A percentile compares a stretch with the other conserved stretches of the same genome.
These are phyloP conservation scores for Fistulifera pelliculosa DNA, from an alignment of 108 stramenopile genomes.

Conservation along the genomic window DNA sequence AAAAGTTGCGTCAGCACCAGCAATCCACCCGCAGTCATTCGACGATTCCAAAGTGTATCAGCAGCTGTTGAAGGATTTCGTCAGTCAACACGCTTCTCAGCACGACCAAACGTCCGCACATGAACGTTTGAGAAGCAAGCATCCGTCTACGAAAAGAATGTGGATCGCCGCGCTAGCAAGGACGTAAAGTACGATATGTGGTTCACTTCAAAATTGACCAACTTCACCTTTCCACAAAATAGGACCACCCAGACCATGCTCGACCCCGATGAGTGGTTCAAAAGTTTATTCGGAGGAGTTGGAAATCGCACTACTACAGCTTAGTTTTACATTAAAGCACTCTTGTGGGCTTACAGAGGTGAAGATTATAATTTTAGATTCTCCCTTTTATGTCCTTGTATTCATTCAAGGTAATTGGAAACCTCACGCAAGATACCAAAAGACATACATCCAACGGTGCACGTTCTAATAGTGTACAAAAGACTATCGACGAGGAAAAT, in stretches of 20 bases:
- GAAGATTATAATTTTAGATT: too few relatives aligned
- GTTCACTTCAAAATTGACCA: constrained; percentile 85
- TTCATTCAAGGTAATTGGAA: too few relatives aligned
- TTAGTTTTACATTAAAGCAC: too few relatives aligned
- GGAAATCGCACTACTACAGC: constrained; percentile 7
- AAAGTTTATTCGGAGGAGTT: constrained; percentile 77
- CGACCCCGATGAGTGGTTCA: constrained; percentile 70
- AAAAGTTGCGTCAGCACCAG: constrained; percentile 12
- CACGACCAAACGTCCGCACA: constrained; percentile 19
- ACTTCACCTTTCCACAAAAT: constrained; percentile 87
- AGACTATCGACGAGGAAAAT: too few relatives aligned
- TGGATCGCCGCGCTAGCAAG: constrained; percentile 90
- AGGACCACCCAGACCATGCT: constrained; percentile 37
- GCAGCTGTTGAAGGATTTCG: constrained; percentile 82
- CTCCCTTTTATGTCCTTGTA: too few relatives aligned
- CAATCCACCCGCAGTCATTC: constrained; percentile 16
- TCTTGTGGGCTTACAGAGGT: too few relatives aligned
- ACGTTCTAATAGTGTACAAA: too few relatives aligned
- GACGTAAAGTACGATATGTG: constrained; percentile 86
- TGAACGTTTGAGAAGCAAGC: constrained; percentile 27
- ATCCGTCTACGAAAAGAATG: constrained; percentile 39
- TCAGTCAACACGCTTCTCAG: constrained; percentile 18
- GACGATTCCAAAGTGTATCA: constrained; percentile 93
- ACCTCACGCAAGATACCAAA: too few relatives aligned
- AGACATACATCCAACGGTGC: too few relatives aligned